phyloP scores from a whole-genome alignment of 805 yeast genomes.

The Priceomyces melissophilus region DNA sequence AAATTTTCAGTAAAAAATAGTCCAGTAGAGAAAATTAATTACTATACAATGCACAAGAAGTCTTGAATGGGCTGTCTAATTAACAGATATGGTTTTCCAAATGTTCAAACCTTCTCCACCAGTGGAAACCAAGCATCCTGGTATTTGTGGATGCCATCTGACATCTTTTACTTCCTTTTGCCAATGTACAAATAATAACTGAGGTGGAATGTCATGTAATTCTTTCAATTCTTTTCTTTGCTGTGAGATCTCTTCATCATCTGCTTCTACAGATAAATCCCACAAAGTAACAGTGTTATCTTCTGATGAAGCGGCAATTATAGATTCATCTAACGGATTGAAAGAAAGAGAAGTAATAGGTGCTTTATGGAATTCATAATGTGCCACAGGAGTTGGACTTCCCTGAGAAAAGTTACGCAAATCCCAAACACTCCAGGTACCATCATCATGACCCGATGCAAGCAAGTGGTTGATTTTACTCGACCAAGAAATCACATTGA shows the following conservation, averaged over 20 bases:
- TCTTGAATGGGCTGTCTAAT: constrained; percentile 9
- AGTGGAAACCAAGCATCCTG: constrained; percentile 91
- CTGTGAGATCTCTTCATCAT: constrained; percentile 90
- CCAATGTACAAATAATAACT: constrained; percentile 95
- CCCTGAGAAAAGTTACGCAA: constrained; percentile 68
- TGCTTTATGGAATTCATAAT: constrained; percentile 90
- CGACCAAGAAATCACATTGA: constrained; percentile 96
- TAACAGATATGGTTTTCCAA: constrained; percentile 96
- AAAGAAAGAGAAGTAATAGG: constrained; percentile 91
- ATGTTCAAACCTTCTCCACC: constrained; percentile 93
- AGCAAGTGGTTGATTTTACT: constrained; percentile 78
- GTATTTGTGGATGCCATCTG: constrained; percentile 96
- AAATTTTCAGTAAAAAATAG: too few relatives aligned
- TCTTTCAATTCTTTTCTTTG: constrained; percentile 78
- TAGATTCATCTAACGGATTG: constrained; percentile 93
- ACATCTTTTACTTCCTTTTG: constrained; percentile 97
- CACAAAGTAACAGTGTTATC: constrained; percentile 96
- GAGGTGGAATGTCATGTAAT: constrained; percentile 89
- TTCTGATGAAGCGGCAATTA: constrained; percentile 92
- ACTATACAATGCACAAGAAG: neutral
- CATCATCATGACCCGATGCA: constrained; percentile 97
- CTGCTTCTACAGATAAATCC: constrained; percentile 99
- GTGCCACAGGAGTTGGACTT: constrained; percentile 80
- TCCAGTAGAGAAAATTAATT: neutral
- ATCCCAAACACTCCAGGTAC: constrained; percentile 98